These are phyloP conservation scores for Tricholoma bakamatsutake DNA, from an alignment of 768 basidiomycete genomes.

Conservation along the genomic window DNA sequence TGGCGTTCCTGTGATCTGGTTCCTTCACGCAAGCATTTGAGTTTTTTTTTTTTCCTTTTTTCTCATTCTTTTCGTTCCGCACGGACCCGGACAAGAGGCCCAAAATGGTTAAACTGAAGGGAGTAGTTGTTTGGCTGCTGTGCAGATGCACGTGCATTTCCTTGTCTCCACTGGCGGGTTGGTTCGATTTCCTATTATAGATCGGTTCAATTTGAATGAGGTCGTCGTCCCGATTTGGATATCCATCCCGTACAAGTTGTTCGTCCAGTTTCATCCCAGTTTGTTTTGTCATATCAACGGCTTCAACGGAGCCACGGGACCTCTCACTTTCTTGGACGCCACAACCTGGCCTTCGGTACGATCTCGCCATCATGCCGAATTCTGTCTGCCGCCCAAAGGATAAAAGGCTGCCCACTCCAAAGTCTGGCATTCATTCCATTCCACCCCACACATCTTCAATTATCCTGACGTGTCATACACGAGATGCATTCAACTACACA, in stretches of 20 bases:
- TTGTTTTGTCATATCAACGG: slow-evolving; percentile 33
- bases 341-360: slow-evolving; percentile 20
- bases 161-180: slow-evolving; percentile 6
- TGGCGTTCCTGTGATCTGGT: not conserved
- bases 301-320: slow-evolving; percentile 33
- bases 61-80: not conserved
- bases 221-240: slow-evolving; percentile 11
- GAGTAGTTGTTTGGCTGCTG: slow-evolving; percentile 1
- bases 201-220: slow-evolving; percentile 2
- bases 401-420: slow-evolving; percentile 28
- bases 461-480: slow-evolving; percentile 2
- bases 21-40: not conserved
- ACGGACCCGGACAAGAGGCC: not conserved
- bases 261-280: slow-evolving; percentile 10
- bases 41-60: not conserved
- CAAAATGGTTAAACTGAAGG: not conserved
- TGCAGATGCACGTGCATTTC: slow-evolving; percentile 3
- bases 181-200: slow-evolving; percentile 13
- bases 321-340: slow-evolving; percentile 23
- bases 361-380: slow-evolving; percentile 21
- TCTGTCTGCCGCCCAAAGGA: slow-evolving; percentile 15
- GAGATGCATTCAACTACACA: slow-evolving; percentile 19
- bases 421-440: slow-evolving; percentile 13
- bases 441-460: slow-evolving; percentile 15
- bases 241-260: slow-evolving; percentile 4